phyloP scores from a whole-genome alignment of 306 rosid species.

The Fragaria nilgerrensis region DNA sequence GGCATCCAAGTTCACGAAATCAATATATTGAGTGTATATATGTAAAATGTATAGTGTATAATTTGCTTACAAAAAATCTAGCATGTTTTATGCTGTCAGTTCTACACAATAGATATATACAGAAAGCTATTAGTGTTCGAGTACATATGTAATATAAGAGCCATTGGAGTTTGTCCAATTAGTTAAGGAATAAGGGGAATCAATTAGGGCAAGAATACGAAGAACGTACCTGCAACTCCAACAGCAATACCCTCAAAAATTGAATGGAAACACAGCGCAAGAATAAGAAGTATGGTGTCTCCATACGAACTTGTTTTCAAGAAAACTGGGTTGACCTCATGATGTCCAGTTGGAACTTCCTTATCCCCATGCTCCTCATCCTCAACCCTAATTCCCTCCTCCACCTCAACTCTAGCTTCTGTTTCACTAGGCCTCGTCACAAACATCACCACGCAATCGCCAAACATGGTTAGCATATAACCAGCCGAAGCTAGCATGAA shows the following conservation, averaged over 20 bases:
- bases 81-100: neutral
- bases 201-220: no score
- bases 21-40: neutral
- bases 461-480: constrained; percentile 69
- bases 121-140: no score
- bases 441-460: constrained; percentile 42
- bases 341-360: neutral
- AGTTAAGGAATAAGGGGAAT: no score
- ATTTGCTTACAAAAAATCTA: no score
- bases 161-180: no score
- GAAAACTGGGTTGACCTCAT: constrained; percentile 26
- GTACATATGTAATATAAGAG: no score
- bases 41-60: neutral
- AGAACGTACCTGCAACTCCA: constrained; percentile 60
- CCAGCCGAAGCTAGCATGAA: constrained; percentile 69
- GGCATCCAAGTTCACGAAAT: neutral
- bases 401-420: constrained; percentile 47
- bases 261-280: constrained; percentile 78
- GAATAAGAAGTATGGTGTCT: constrained; percentile 64
- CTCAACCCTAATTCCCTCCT: constrained; percentile 33
- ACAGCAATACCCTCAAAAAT: constrained; percentile 79
- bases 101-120: no score
- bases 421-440: constrained; percentile 28
- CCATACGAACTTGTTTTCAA: constrained; percentile 52
- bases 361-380: constrained; percentile 19